Conservation (phyloP, 371 early-diverging fungal species). For the Rhizopus arrhizus region DNA sequence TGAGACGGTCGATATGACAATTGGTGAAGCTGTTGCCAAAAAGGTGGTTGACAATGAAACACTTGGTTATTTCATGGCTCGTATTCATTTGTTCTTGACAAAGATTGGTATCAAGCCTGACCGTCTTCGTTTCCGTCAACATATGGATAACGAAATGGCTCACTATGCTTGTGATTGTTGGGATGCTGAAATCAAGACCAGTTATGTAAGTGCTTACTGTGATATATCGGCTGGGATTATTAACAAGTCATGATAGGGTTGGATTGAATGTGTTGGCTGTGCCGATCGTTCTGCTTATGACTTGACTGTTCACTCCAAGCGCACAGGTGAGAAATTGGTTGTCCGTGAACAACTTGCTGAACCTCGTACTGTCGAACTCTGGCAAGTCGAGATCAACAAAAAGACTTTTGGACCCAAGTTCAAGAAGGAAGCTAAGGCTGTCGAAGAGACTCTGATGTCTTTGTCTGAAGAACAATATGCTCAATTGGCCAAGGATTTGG, state of each 20-base stretch:
- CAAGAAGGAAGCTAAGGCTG: constrained; percentile 89
- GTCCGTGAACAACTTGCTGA: constrained; percentile 88
- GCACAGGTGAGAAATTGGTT: constrained; percentile 92
- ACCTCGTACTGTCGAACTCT: constrained; percentile 79
- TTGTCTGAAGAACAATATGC: constrained; percentile 68
- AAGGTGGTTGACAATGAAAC: constrained; percentile 96
- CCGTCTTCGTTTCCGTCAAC: constrained; percentile 97
- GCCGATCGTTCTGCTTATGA: constrained; percentile 99
- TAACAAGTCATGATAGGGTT: constrained; percentile 69
- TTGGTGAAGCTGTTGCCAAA: constrained; percentile 94
- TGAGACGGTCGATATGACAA: constrained; percentile 69
- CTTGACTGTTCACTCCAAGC: constrained; percentile 89
- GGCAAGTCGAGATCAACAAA: constrained; percentile 89
- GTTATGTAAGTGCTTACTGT: constrained; percentile 54
- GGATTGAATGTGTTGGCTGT: constrained; percentile 99
- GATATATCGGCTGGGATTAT: background rate
- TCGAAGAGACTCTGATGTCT: constrained; percentile 74
- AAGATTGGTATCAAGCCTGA: constrained; percentile 93
- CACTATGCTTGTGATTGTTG: constrained; percentile 99
- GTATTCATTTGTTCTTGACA: constrained; percentile 92
- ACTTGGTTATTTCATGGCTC: constrained; percentile 98
- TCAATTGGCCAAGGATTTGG: constrained; percentile 60
- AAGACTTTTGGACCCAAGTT: constrained; percentile 91
- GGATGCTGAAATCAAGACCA: constrained; percentile 96
- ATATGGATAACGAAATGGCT: constrained; percentile 99